Conservation (phyloP, 345 rosid species). For the Pistacia integerrima region DNA sequence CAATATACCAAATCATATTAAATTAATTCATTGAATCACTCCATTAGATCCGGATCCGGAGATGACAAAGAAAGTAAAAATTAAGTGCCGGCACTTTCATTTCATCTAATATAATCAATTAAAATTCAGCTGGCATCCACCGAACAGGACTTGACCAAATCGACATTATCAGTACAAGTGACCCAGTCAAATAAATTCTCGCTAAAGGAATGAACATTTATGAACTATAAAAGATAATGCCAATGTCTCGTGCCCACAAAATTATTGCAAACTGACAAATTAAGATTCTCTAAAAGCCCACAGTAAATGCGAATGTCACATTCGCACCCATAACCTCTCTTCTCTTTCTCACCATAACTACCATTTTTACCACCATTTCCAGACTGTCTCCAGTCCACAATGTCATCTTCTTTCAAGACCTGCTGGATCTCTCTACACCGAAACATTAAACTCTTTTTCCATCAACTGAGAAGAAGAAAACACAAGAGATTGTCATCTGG, state of each 20-base stretch:
- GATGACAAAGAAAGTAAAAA: background rate
- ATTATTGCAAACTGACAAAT: conserved; percentile 26
- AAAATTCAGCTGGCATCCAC: conserved; percentile 29
- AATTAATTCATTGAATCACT: background rate
- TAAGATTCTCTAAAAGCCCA: background rate
- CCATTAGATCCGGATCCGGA: conserved; percentile 1
- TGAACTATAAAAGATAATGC: background rate
- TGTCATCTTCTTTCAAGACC: conserved; percentile 25
- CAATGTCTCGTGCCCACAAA: background rate
- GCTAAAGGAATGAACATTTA: too few species aligned
- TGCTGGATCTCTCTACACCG: conserved; percentile 24
- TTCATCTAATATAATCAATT: too few species aligned
- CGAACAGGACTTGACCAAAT: conserved; percentile 16
- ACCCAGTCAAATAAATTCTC: background rate
- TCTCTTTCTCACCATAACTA: background rate
- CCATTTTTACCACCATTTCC: background rate
- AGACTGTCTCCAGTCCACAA: background rate
- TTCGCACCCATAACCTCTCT: background rate
- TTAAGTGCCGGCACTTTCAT: conserved; percentile 12
- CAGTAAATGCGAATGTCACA: background rate
- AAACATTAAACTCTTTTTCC: conserved; percentile 12
- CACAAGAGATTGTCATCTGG: conserved; percentile 17
- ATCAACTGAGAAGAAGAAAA: background rate
- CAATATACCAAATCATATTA: too few species aligned
- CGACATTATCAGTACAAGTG: background rate